Conservation (phyloP, 495 filamentous ascomycete species). For the Podospora pseudocomata region DNA sequence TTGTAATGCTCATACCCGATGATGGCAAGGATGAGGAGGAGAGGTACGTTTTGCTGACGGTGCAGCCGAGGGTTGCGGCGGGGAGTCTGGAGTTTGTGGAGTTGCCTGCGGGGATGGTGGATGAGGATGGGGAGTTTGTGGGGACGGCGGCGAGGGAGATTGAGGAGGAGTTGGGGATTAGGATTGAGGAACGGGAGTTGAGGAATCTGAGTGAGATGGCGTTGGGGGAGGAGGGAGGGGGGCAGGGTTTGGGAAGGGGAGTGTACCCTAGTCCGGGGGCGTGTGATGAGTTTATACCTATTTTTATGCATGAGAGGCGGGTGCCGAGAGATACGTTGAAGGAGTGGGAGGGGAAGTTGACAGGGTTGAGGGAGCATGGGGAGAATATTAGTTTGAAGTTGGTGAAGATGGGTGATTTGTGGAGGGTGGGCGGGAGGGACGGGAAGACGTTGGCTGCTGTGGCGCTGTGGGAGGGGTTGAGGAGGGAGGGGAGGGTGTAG, state of each 20-base stretch:
- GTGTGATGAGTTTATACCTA: constrained; percentile 78
- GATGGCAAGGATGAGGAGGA: constrained; percentile 52
- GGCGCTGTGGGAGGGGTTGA: constrained; percentile 72
- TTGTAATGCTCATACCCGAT: constrained; percentile 72
- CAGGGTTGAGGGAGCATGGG: constrained; percentile 69
- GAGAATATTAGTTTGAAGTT: constrained; percentile 80
- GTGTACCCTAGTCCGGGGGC: constrained; percentile 77
- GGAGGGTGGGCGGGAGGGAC: constrained; percentile 72
- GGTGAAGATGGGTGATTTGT: constrained; percentile 66
- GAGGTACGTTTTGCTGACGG: constrained; percentile 70
- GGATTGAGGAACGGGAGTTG: constrained; percentile 41
- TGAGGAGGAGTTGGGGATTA: constrained; percentile 70
- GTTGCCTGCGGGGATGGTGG: constrained; percentile 87
- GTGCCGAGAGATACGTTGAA: constrained; percentile 61
- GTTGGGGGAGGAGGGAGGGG: constrained; percentile 14
- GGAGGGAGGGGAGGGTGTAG: constrained; percentile 53
- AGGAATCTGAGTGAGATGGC: constrained; percentile 64
- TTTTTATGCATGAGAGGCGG: constrained; percentile 70
- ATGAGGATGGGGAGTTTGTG: constrained; percentile 68
- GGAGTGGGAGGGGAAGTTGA: constrained; percentile 70
- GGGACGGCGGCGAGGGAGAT: constrained; percentile 82
- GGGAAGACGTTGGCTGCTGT: constrained; percentile 74
- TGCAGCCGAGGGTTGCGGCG: constrained; percentile 79
- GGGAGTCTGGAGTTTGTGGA: constrained; percentile 73
- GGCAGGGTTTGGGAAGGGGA: constrained; percentile 48